phyloP scores from a whole-genome alignment of 2,329 filamentous ascomycete genomes.

The Penicillium sp. region DNA sequence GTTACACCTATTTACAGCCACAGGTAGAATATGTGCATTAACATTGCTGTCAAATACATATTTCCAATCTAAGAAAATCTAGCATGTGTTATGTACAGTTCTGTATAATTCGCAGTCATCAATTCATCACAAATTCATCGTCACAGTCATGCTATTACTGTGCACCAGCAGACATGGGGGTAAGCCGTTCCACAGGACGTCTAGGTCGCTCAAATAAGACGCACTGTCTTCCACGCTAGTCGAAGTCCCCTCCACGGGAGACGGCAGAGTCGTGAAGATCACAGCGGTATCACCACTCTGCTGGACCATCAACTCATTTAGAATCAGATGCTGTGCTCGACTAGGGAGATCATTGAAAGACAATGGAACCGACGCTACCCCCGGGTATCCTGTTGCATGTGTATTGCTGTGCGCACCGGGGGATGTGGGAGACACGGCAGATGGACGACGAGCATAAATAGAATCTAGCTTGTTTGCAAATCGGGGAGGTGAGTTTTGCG shows the following conservation, averaged over 20 bases:
- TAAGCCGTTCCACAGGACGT: constrained; percentile 73
- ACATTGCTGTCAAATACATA: neutral
- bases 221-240: constrained; percentile 68
- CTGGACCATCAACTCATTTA: constrained; percentile 77
- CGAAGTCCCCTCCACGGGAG: constrained; percentile 74
- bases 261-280: constrained; percentile 78
- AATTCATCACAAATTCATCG: constrained; percentile 42
- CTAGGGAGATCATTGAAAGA: constrained; percentile 86
- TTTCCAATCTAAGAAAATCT: neutral
- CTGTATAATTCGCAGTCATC: constrained; percentile 11
- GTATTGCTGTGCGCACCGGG: constrained; percentile 23
- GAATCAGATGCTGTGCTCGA: constrained; percentile 78
- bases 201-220: constrained; percentile 73
- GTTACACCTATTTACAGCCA: neutral
- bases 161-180: constrained; percentile 77
- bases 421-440: constrained; percentile 14
- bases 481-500: constrained; percentile 42
- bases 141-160: constrained; percentile 89
- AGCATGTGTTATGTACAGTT: constrained; percentile 1
- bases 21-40: neutral
- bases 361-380: constrained; percentile 64
- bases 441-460: constrained; percentile 39
- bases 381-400: constrained; percentile 51
- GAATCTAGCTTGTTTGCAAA: constrained; percentile 32
- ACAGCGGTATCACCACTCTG: constrained; percentile 72